A percentile compares a stretch with the other conserved stretches of the same genome.
These are phyloP conservation scores for Arthrocladium fulminans DNA, from an alignment of 2,329 filamentous ascomycete genomes.

Conservation along the genomic window DNA sequence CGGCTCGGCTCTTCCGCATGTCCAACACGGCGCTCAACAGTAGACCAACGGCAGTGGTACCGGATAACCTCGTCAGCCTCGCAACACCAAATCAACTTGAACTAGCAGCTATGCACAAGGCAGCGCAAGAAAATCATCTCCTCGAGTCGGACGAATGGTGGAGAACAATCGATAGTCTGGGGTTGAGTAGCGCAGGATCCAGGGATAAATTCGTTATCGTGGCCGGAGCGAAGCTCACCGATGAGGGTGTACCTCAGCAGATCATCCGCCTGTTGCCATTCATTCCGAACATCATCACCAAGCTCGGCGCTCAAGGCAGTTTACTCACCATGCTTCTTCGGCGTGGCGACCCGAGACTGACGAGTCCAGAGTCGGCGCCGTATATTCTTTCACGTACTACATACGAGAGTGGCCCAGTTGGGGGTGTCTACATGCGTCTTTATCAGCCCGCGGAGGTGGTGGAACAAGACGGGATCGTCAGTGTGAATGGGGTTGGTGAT, in stretches of 20 bases:
- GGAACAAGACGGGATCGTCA: constrained; percentile 57
- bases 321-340: constrained; percentile 64
- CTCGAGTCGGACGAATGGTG: constrained; percentile 71
- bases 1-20: constrained; percentile 54
- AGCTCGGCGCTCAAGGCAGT: constrained; percentile 67
- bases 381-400: constrained; percentile 62
- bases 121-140: constrained; percentile 57
- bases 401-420: constrained; percentile 52
- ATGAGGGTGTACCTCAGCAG: constrained; percentile 75
- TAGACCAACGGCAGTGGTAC: constrained; percentile 37
- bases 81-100: constrained; percentile 78
- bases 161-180: constrained; percentile 65
- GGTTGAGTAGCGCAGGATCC: constrained; percentile 60
- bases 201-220: constrained; percentile 62
- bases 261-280: constrained; percentile 78
- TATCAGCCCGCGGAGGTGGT: constrained; percentile 61
- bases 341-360: constrained; percentile 59
- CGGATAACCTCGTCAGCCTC: constrained; percentile 60
- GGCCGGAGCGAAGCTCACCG: constrained; percentile 59
- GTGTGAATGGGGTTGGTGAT: constrained; percentile 90
- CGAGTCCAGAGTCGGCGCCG: constrained; percentile 51
- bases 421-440: constrained; percentile 75
- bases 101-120: constrained; percentile 65
- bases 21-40: constrained; percentile 26
- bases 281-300: constrained; percentile 75